These are phyloP conservation scores for Hygrophila difformis DNA, from an alignment of 257 asterid species.

Conservation along the genomic window DNA sequence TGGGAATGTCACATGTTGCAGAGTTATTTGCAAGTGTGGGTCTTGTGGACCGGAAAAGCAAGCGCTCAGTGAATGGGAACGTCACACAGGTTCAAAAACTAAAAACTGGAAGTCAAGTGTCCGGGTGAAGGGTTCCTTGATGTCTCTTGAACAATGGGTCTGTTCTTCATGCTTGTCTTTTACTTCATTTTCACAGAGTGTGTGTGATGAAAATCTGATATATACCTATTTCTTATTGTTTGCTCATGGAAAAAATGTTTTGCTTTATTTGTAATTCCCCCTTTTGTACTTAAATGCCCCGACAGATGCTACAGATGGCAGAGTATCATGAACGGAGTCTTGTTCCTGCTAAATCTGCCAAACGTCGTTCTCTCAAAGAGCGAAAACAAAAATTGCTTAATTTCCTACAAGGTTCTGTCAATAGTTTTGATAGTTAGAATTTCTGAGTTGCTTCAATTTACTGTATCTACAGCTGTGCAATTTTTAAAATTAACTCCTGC, in stretches of 20 bases:
- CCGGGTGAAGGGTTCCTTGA: conserved; percentile 71
- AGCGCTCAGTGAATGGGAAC: conserved; percentile 92
- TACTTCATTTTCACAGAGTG: too few relatives aligned
- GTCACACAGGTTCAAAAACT: conserved; percentile 77
- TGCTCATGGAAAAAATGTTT: conserved; percentile 13
- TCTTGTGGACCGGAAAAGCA: conserved; percentile 81
- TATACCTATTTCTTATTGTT: too few relatives aligned
- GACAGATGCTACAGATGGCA: conserved; percentile 84
- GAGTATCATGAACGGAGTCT: conserved; percentile 67
- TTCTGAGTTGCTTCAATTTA: conserved; percentile 13
- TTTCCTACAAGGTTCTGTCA: conserved; percentile 90
- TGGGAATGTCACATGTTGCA: conserved; percentile 24
- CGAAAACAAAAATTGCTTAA: conserved; percentile 75
- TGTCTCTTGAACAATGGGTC: conserved; percentile 94
- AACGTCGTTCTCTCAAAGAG: conserved; percentile 81
- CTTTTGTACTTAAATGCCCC: not conserved
- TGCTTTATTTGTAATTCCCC: conserved; percentile 3
- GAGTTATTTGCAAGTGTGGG: conserved; percentile 98
- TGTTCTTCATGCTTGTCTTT: conserved; percentile 23
- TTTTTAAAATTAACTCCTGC: conserved; percentile 12
- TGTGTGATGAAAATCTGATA: too few relatives aligned
- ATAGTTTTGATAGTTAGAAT: too few relatives aligned
- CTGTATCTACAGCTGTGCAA: conserved; percentile 13
- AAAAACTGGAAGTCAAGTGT: conserved; percentile 95
- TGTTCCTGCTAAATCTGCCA: conserved; percentile 59